These are phyloP conservation scores for Emmonsia crescens DNA, from an alignment of 2,329 filamentous ascomycete species.

Conservation along the genomic window DNA sequence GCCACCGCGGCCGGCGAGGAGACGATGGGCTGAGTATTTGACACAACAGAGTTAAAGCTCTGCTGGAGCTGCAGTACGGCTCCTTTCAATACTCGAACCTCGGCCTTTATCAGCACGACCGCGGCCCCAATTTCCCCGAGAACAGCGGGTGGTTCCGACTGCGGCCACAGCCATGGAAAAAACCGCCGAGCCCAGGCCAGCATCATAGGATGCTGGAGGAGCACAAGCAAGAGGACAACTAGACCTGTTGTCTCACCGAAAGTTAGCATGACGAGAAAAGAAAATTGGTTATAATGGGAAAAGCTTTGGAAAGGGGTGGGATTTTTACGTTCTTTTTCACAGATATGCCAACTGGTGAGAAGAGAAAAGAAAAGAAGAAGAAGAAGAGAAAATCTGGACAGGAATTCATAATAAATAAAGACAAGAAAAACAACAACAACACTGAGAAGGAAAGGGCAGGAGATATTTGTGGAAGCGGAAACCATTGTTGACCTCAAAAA, in stretches of 20 bases:
- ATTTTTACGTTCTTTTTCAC: neutral
- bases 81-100: neutral
- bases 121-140: neutral
- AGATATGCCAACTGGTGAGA: neutral
- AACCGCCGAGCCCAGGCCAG: neutral
- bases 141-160: neutral
- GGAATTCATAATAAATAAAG: neutral
- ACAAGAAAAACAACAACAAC: neutral
- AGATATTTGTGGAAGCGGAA: conserved; percentile 1
- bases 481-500: neutral
- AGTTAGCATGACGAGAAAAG: neutral
- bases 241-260: neutral
- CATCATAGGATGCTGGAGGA: neutral
- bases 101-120: neutral
- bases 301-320: neutral
- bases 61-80: neutral
- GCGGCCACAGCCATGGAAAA: neutral
- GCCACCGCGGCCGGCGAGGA: neutral
- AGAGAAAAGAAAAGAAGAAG: conserved; percentile 1
- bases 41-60: neutral
- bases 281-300: neutral
- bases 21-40: neutral
- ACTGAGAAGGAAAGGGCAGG: conserved; percentile 1
- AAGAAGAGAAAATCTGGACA: neutral
- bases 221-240: neutral